Evolutionary conservation across 1,139 yeast genomes (phyloP).

Genomic region (Tardiomyces digboiensis): DNA sequence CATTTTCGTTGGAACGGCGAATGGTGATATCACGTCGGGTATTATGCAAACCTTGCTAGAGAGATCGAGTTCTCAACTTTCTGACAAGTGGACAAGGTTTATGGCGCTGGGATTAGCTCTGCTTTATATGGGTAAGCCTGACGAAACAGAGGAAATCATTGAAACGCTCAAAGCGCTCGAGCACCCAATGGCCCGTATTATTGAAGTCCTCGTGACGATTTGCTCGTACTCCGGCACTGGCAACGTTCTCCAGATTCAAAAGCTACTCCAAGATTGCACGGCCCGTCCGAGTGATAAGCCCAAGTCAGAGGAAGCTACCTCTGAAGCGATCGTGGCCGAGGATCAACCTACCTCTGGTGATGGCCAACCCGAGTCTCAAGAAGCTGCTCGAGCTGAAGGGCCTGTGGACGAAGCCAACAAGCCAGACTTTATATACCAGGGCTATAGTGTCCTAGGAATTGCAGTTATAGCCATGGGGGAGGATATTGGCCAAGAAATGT

Average conservation of each 20-base stretch:
- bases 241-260: constrained; percentile 90
- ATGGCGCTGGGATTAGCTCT: constrained; percentile 90
- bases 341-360: constrained; percentile 7
- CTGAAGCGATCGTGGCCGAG: constrained; percentile 8
- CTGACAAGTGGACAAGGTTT: constrained; percentile 82
- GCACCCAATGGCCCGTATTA: constrained; percentile 85
- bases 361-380: constrained; percentile 14
- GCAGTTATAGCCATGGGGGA: constrained; percentile 98
- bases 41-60: constrained; percentile 87
- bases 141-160: constrained; percentile 88
- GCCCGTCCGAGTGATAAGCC: constrained; percentile 39
- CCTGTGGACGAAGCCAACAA: constrained; percentile 22
- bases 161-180: constrained; percentile 95
- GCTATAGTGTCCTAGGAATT: constrained; percentile 88
- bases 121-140: constrained; percentile 89
- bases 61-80: constrained; percentile 66
- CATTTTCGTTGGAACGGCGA: constrained; percentile 91
- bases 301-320: constrained; percentile 29
- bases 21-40: constrained; percentile 88
- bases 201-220: constrained; percentile 83
- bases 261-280: constrained; percentile 81
- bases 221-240: constrained; percentile 99
- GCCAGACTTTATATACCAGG: constrained; percentile 29
- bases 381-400: constrained; percentile 25
- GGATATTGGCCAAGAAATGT: constrained; percentile 97